Conservation (phyloP, 768 basidiomycete species). For the Fibroporia radiculosa region DNA sequence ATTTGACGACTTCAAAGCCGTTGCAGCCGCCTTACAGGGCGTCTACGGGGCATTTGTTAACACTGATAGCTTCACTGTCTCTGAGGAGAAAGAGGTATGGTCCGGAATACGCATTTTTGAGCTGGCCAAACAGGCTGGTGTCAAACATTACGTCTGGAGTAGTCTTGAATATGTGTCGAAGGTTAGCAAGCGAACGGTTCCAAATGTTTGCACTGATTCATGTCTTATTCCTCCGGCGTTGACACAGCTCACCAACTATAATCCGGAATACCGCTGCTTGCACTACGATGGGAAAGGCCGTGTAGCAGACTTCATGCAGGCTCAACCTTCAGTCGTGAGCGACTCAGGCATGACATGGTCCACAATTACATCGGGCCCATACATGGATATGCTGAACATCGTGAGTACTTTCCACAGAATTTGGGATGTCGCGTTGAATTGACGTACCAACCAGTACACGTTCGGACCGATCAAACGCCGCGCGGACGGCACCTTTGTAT, state of each 20-base stretch:
- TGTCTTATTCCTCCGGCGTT: too few relatives aligned
- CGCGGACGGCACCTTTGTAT: constrained; percentile 23
- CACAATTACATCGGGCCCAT: constrained; percentile 4
- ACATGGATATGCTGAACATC: constrained; percentile 7
- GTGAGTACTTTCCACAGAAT: too few relatives aligned
- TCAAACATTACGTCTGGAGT: constrained; percentile 36
- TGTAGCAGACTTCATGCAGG: constrained; percentile 30
- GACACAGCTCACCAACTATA: constrained; percentile 15
- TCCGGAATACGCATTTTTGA: constrained; percentile 35
- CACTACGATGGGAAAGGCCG: constrained; percentile 37
- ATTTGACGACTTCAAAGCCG: constrained; percentile 25
- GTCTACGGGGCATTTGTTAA: constrained; percentile 34
- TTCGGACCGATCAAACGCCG: constrained; percentile 19
- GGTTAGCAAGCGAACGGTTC: too few relatives aligned
- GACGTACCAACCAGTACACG: background rate
- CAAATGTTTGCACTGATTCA: too few relatives aligned
- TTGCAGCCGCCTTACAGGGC: constrained; percentile 26
- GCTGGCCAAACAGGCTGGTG: constrained; percentile 26
- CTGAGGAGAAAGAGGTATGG: constrained; percentile 33
- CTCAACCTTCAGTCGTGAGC: constrained; percentile 20
- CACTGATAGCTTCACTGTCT: constrained; percentile 29
- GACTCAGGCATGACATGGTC: constrained; percentile 9
- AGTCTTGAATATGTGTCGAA: constrained; percentile 34
- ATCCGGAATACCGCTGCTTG: constrained; percentile 28
- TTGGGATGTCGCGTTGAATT: too few relatives aligned